Evolutionary conservation across 805 yeast species (phyloP).

Genomic region (Kregervanrija fluxuum): DNA sequence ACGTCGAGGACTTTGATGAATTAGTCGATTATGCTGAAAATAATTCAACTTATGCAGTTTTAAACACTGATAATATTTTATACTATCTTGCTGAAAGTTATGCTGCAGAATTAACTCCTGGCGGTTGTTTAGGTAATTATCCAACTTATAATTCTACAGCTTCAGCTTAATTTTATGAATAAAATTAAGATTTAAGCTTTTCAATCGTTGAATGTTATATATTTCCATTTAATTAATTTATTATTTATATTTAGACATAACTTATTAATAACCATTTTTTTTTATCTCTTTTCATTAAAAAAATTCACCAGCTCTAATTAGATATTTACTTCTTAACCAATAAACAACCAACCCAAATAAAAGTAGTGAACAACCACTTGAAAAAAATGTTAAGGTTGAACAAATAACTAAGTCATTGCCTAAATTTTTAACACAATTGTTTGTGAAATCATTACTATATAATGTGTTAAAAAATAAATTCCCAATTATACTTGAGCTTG

Average conservation of each 20-base stretch:
- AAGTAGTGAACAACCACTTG: slow-evolving; percentile 20
- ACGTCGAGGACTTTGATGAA: slow-evolving; percentile 29
- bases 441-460: slow-evolving; percentile 63
- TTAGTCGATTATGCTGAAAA: slow-evolving; percentile 27
- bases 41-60: slow-evolving; percentile 28
- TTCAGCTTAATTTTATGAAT: too few species aligned
- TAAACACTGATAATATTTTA: slow-evolving; percentile 28
- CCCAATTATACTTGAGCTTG: slow-evolving; percentile 59
- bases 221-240: too few species aligned
- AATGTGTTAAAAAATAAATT: slow-evolving; percentile 44
- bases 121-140: slow-evolving; percentile 31
- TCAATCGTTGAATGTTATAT: too few species aligned
- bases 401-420: slow-evolving; percentile 22
- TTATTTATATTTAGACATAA: too few species aligned
- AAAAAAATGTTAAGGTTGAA: slow-evolving; percentile 26
- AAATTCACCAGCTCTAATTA: slow-evolving; percentile 19
- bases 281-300: slow-evolving; percentile 11
- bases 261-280: too few species aligned
- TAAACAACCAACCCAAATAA: slow-evolving; percentile 19
- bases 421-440: slow-evolving; percentile 20
- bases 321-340: slow-evolving; percentile 16
- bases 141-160: slow-evolving; percentile 5
- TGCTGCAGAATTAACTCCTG: slow-evolving; percentile 22
- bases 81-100: slow-evolving; percentile 28
- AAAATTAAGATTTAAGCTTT: too few species aligned